Conservation (phyloP, 2,329 filamentous ascomycete species). For the Didymella lethalis region DNA sequence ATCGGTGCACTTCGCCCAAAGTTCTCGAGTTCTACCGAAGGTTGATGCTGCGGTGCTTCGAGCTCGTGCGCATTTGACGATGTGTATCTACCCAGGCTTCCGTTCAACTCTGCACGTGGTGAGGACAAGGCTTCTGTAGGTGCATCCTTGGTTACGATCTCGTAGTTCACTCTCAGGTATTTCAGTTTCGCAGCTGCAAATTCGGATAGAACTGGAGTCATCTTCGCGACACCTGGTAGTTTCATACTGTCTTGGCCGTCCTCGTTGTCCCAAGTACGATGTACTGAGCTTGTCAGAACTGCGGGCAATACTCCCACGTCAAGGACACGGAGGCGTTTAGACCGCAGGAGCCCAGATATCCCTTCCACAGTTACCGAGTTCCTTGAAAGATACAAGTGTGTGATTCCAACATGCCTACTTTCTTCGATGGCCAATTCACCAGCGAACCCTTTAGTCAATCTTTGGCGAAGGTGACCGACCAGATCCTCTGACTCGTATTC, state of each 20-base stretch:
- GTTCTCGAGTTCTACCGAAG: conserved; percentile 34
- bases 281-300: conserved; percentile 29
- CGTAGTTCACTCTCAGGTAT: conserved; percentile 64
- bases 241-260: conserved; percentile 34
- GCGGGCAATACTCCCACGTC: conserved; percentile 61
- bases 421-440: conserved; percentile 65
- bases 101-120: conserved; percentile 39
- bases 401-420: conserved; percentile 62
- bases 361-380: conserved; percentile 66
- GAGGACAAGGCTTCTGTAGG: conserved; percentile 25
- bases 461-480: conserved; percentile 60
- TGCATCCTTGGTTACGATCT: conserved; percentile 60
- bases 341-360: conserved; percentile 61
- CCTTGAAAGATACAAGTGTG: conserved; percentile 66
- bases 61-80: conserved; percentile 41
- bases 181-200: conserved; percentile 58
- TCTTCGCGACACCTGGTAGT: conserved; percentile 62
- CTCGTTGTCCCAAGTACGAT: conserved; percentile 29
- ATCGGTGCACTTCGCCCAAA: conserved; percentile 14
- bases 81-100: conserved; percentile 29
- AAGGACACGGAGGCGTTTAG: conserved; percentile 61
- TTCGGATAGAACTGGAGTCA: conserved; percentile 60
- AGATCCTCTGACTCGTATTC: conserved; percentile 54
- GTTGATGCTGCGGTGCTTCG: conserved; percentile 25
- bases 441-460: conserved; percentile 53